Percentiles rank a stretch among this genome's conserved stretches.
These are phyloP conservation scores for Purshia tridentata DNA, from an alignment of 306 rosid genomes.

Conservation along the genomic window DNA sequence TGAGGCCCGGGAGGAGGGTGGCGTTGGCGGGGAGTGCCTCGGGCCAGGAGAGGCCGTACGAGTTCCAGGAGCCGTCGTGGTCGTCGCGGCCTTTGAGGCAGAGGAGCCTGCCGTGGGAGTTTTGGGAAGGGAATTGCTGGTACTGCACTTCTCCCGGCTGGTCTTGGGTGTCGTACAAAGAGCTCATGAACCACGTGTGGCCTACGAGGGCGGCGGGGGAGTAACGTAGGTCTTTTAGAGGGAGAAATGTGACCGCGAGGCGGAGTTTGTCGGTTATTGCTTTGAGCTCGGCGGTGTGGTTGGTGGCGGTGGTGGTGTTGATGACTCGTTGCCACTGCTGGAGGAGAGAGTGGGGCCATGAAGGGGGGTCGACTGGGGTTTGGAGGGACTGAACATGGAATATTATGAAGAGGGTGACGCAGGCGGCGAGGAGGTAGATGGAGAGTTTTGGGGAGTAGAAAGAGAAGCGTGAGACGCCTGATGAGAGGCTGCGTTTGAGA, in stretches of 20 bases:
- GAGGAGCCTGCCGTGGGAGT: slow-evolving; percentile 39
- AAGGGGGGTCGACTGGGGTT: slow-evolving; percentile 14
- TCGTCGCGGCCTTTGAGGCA: slow-evolving; percentile 58
- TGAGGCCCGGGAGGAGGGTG: slow-evolving; percentile 50
- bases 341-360: slow-evolving; percentile 23
- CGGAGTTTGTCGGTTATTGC: slow-evolving; percentile 38
- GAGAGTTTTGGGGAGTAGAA: slow-evolving; percentile 35
- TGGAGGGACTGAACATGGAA: slow-evolving; percentile 41
- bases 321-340: slow-evolving; percentile 30
- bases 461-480: neutral
- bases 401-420: slow-evolving; percentile 35
- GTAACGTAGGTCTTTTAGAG: slow-evolving; percentile 62
- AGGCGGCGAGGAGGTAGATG: slow-evolving; percentile 39
- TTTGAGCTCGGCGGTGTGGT: neutral
- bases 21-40: slow-evolving; percentile 52
- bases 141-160: slow-evolving; percentile 59
- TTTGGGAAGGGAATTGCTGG: slow-evolving; percentile 61
- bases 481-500: too few species aligned
- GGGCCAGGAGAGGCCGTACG: slow-evolving; percentile 58
- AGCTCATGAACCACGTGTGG: slow-evolving; percentile 83
- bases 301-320: slow-evolving; percentile 11
- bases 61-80: slow-evolving; percentile 71
- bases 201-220: slow-evolving; percentile 39
- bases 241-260: slow-evolving; percentile 55
- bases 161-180: slow-evolving; percentile 47